These are phyloP conservation scores for Talaromyces stipitatus DNA, from an alignment of 495 filamentous ascomycete species.

Conservation along the genomic window DNA sequence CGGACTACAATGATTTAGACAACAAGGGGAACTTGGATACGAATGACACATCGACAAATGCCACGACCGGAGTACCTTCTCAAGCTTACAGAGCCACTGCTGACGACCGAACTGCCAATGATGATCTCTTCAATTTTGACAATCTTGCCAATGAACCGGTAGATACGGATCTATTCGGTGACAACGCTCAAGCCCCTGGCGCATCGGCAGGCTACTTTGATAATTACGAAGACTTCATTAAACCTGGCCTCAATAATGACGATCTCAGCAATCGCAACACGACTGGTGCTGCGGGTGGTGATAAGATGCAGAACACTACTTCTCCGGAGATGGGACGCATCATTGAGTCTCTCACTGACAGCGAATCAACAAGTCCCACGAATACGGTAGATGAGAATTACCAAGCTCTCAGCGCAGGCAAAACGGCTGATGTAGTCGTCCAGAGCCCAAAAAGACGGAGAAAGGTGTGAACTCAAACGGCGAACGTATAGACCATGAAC, in stretches of 20 bases:
- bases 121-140: conserved; percentile 37
- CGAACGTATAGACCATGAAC: neutral
- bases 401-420: conserved; percentile 8
- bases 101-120: conserved; percentile 12
- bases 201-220: neutral
- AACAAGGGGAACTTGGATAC: conserved; percentile 21
- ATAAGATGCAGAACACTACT: conserved; percentile 12
- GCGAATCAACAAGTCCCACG: conserved; percentile 39
- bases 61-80: conserved; percentile 6
- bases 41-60: conserved; percentile 8
- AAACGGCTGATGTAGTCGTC: conserved; percentile 6
- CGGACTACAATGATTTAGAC: conserved; percentile 28
- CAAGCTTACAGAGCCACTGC: conserved; percentile 7
- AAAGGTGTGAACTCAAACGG: conserved; percentile 17
- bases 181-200: neutral
- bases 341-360: conserved; percentile 39
- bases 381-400: conserved; percentile 23
- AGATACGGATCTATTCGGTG: conserved; percentile 32
- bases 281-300: neutral
- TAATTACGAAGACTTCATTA: conserved; percentile 12
- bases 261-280: conserved; percentile 1
- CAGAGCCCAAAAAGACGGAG: conserved; percentile 30
- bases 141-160: conserved; percentile 20
- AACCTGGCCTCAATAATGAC: conserved; percentile 19
- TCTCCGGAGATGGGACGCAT: conserved; percentile 17